Conservation (phyloP, 148 eudicot species). For the Pouteria glomerata region DNA sequence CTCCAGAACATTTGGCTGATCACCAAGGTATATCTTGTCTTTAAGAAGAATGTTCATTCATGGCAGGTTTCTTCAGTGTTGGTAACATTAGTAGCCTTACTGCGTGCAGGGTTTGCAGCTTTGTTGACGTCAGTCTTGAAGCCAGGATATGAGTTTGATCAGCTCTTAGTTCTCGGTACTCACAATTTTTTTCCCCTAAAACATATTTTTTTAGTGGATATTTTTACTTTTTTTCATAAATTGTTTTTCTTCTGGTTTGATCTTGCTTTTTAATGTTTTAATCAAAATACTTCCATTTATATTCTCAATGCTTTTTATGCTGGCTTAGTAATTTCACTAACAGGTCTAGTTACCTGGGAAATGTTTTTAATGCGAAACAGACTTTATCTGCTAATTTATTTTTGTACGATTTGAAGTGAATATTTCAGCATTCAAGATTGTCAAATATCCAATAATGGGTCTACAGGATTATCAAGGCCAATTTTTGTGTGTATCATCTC, state of each 20-base stretch:
- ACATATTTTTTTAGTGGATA: neutral
- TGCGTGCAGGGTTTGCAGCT: conserved; percentile 57
- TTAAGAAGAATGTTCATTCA: conserved; percentile 2
- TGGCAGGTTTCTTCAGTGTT: conserved; percentile 8
- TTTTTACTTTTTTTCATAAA: neutral
- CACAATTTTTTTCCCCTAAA: neutral
- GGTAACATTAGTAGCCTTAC: conserved; percentile 8
- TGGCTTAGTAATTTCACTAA: neutral
- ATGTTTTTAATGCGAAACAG: no score
- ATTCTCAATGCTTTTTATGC: neutral
- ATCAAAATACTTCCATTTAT: neutral
- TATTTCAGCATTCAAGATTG: neutral
- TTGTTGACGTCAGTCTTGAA: conserved; percentile 56
- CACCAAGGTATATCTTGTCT: conserved; percentile 47
- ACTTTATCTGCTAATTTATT: no score
- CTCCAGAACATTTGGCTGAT: conserved; percentile 81
- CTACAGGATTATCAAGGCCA: neutral
- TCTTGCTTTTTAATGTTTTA: neutral
- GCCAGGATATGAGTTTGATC: conserved; percentile 80
- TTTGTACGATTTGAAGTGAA: neutral
- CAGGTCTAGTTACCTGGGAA: no score
- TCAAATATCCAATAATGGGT: neutral
- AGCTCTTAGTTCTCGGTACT: conserved; percentile 77
- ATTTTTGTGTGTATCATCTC: neutral
- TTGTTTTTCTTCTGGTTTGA: neutral